Conservation (phyloP, 108 stramenopile genomes). For the Skeletonema costatum region DNA sequence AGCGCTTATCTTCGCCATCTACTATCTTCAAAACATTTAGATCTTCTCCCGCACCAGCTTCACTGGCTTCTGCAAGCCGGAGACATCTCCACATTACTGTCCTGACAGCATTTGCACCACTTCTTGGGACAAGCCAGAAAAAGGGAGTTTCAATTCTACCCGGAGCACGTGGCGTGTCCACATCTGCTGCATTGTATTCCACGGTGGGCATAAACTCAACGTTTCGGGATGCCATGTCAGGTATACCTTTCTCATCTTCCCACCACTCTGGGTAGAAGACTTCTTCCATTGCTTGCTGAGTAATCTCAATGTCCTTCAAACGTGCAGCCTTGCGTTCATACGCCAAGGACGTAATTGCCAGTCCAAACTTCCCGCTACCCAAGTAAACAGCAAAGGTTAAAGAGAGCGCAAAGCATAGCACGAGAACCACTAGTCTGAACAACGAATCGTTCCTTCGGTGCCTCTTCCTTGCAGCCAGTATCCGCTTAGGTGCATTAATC, state of each 20-base stretch:
- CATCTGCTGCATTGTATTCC: constrained; percentile 35
- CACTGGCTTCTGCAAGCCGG: constrained; percentile 35
- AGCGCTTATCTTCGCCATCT: constrained; percentile 22
- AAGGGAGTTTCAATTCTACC: constrained; percentile 37
- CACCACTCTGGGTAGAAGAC: constrained; percentile 46
- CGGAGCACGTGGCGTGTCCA: constrained; percentile 19
- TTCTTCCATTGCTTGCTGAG: not conserved
- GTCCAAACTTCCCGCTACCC: constrained; percentile 23
- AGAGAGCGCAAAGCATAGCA: constrained; percentile 32
- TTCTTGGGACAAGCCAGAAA: constrained; percentile 37
- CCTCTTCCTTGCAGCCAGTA: constrained; percentile 11
- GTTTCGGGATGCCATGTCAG: constrained; percentile 23
- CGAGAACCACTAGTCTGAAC: constrained; percentile 15
- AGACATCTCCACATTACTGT: constrained; percentile 23
- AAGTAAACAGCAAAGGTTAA: constrained; percentile 25
- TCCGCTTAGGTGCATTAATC: constrained; percentile 4
- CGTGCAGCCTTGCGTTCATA: constrained; percentile 25
- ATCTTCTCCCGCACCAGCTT: constrained; percentile 17
- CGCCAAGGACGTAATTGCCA: constrained; percentile 16
- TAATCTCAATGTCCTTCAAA: not conserved
- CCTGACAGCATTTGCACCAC: constrained; percentile 35
- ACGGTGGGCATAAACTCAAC: constrained; percentile 18
- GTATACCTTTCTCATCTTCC: constrained; percentile 16
- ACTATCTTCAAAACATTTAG: constrained; percentile 29
- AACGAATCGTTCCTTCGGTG: constrained; percentile 31